phyloP scores from a whole-genome alignment of 2,329 filamentous ascomycete species.

The Alternaria burnsii region DNA sequence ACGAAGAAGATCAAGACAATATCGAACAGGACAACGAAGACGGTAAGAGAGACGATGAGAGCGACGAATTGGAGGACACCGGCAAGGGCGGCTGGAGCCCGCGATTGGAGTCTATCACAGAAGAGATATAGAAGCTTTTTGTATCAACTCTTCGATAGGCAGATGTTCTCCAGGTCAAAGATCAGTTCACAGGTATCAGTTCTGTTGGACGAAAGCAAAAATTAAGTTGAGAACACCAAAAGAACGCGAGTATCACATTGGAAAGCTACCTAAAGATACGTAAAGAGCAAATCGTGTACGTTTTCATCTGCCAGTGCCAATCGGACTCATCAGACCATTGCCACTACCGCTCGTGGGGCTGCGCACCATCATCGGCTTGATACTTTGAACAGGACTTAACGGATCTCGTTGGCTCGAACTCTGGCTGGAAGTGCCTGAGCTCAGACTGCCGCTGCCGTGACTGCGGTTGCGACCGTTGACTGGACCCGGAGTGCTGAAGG shows the following conservation, averaged over 20 bases:
- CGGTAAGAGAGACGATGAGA: not conserved
- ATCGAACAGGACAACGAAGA: not conserved
- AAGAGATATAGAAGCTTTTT: not conserved
- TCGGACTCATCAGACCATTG: slow-evolving; percentile 42
- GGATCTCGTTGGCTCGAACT: slow-evolving; percentile 51
- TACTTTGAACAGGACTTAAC: slow-evolving; percentile 47
- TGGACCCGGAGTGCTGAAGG: slow-evolving; percentile 51
- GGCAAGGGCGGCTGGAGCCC: not conserved
- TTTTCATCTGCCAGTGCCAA: slow-evolving; percentile 38
- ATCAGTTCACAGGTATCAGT: not conserved
- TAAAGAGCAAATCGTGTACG: slow-evolving; percentile 23
- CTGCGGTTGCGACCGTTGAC: slow-evolving; percentile 53
- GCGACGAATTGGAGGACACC: not conserved
- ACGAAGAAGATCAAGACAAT: not conserved
- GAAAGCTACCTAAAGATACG: slow-evolving; percentile 32
- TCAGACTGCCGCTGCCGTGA: slow-evolving; percentile 59
- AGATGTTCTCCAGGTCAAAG: not conserved
- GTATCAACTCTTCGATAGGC: not conserved
- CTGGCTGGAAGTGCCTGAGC: slow-evolving; percentile 53
- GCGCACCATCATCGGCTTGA: slow-evolving; percentile 47
- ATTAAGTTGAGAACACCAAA: slow-evolving; percentile 14
- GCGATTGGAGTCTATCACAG: not conserved
- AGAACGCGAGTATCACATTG: slow-evolving; percentile 40
- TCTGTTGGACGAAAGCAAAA: not conserved
- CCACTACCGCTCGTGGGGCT: slow-evolving; percentile 44